Base-by-base conservation (phyloP, 2,329 filamentous ascomycete genomes). In the Colletotrichum trifolii region DNA sequence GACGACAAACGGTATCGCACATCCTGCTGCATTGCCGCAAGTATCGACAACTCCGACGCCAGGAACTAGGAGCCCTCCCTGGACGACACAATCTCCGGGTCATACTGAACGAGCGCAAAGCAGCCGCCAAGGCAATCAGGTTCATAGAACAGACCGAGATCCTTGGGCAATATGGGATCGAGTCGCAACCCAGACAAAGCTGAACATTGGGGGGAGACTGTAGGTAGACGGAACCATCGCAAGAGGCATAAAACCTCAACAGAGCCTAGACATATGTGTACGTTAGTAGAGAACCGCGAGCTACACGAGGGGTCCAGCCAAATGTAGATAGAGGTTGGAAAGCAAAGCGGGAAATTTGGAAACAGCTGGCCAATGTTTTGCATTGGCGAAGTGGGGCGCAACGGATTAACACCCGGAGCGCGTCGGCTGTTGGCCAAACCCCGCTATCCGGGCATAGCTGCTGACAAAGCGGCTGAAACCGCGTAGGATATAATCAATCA, bases 311-410 rank as follows among this genome's bases (percentile, higher is more conserved):
- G 15, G 34, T 1, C 13, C 9, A 17, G 40, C 54, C 54, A 56
- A 36, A 35, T 8, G 39, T 56, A 48, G 43, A 9, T 47, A 3
- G 33, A 48, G 54, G 42, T 48, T 56, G 43, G 42, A 48, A 35
- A 48, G 34, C 42, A 48, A 36, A 40, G 36, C 35, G 9, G 54
- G 40, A 45, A 25, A 56, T 48, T 48, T 48, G 43, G 42, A 45
- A 35, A 56, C 43, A 48, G 40, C 43, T 46, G 43, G 43, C 35
- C 43, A 47, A 49, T 57, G 43, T 36, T 57, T 48, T 50, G 55
- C 55, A 58, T 58, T 58, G 46, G 55, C 55, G 46, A 58, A 58
- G 55, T 50, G 46, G 55, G 46, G 55, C 36, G 25, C 34, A 40
- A 25, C 53, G 42, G 54, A 48, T 57, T 33, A 40, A 58, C 34